These are phyloP conservation scores for Tephrocybe sp. DNA, from an alignment of 768 basidiomycete genomes.

Conservation along the genomic window DNA sequence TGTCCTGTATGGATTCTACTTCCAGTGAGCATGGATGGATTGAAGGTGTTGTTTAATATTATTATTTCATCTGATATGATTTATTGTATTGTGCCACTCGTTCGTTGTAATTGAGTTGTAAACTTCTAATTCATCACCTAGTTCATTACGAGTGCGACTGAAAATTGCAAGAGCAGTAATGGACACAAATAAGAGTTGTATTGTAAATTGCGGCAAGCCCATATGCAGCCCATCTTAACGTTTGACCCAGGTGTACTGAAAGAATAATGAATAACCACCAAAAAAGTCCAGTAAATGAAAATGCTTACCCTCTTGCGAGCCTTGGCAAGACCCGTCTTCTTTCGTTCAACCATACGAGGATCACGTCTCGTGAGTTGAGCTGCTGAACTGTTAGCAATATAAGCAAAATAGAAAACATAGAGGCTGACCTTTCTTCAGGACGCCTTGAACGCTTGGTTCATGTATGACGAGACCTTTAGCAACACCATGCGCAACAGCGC, in stretches of 20 bases:
- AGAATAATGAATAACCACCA: slow-evolving; percentile 12
- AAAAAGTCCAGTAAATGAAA: slow-evolving; percentile 2
- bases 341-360: slow-evolving; percentile 97
- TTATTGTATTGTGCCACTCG: slow-evolving; percentile 10
- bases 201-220: not conserved
- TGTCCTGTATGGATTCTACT: slow-evolving; percentile 47
- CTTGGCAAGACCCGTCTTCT: slow-evolving; percentile 92
- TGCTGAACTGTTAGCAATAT: slow-evolving; percentile 27
- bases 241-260: slow-evolving; percentile 94
- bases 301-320: slow-evolving; percentile 84
- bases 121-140: slow-evolving; percentile 5
- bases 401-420: slow-evolving; percentile 3
- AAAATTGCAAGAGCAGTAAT: not conserved
- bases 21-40: slow-evolving; percentile 33
- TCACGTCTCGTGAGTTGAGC: slow-evolving; percentile 87
- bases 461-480: slow-evolving; percentile 73
- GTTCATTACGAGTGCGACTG: not conserved
- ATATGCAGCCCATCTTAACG: slow-evolving; percentile 49
- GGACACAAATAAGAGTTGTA: not conserved
- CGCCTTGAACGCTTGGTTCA: slow-evolving; percentile 57
- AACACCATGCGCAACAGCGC: slow-evolving; percentile 76
- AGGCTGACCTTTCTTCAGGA: slow-evolving; percentile 71
- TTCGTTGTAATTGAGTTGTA: slow-evolving; percentile 5
- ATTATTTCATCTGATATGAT: slow-evolving; percentile 14
- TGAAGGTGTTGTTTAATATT: slow-evolving; percentile 11